Evolutionary conservation across 2,329 filamentous ascomycete genomes (phyloP), one percentile per base, ranked within the genome.

Genomic region (Emmonsia crescens): DNA sequence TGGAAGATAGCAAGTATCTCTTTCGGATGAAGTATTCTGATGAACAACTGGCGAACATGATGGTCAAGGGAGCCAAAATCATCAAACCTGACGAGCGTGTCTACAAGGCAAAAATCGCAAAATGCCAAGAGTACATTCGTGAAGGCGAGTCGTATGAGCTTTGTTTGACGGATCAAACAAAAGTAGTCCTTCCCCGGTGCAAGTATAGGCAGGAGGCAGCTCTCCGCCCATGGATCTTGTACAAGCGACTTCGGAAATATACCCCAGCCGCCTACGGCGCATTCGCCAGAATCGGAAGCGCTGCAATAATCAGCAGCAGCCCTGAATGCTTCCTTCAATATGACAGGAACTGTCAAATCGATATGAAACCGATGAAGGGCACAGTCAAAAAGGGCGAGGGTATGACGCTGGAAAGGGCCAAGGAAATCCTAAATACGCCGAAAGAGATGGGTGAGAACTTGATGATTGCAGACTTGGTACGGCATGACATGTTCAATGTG

Each of bases 381-480:
- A 97, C 93, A 0, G 91, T 96, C n/a, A 86, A 86, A 68, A 96
- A 96, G 69, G 83, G 82, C 0, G 77, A 80, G 1, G 79, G 78
- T 1, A 85, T 87, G 44, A 94, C 88, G 0, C 79, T 88, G 16
- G 82, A 80, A 5, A 82, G 89, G 68, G 93, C 92, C 0, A 85
- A 87, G 64, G 76, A 78, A 33, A 84, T 95, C 44, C 82, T 97
- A 19, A 84, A 87, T 62, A 83, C 89, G 0, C 87, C 89, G 31
- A 97, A 97, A 73, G 93, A 97, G 74, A 87, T 89, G 69, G 93
- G 93, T 0, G 93, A 97, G 77, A 97, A 97, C 70, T 82, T 97
- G 29, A 97, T 97, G 93, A 96, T 97, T 68, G 92, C 96, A 1
- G 93, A 97, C 73, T 80, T 97, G 0, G 93, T 96, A 16, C 84